Conservation (phyloP, 257 asterid genomes). For the Solanum chaucha region DNA sequence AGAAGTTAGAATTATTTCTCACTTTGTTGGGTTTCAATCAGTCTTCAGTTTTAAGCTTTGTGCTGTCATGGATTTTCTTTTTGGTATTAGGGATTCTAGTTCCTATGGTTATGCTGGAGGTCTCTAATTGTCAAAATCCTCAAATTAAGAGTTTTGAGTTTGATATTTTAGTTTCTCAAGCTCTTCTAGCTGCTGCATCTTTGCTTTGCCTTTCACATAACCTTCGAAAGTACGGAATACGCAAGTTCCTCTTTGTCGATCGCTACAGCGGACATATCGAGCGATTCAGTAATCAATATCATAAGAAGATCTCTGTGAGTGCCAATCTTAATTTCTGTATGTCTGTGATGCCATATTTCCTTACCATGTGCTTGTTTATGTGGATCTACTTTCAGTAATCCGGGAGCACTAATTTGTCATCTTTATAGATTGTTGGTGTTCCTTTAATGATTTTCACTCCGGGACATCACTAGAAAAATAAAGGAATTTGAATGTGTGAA, state of each 20-base stretch:
- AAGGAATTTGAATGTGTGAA: too few species aligned
- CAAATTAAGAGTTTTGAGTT: slow-evolving; percentile 65
- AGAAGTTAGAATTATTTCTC: slow-evolving; percentile 33
- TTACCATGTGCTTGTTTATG: background rate
- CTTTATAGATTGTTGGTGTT: background rate
- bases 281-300: slow-evolving; percentile 48
- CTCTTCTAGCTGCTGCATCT: slow-evolving; percentile 59
- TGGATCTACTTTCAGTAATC: background rate
- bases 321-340: background rate
- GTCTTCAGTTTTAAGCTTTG: slow-evolving; percentile 25
- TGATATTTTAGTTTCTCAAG: slow-evolving; percentile 63
- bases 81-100: slow-evolving; percentile 40
- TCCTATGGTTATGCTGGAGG: slow-evolving; percentile 50
- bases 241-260: slow-evolving; percentile 82
- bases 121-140: slow-evolving; percentile 56
- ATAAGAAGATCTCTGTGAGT: slow-evolving; percentile 62
- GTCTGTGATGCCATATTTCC: background rate
- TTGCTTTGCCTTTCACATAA: slow-evolving; percentile 66
- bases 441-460: background rate
- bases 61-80: slow-evolving; percentile 46
- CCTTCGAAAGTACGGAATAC: slow-evolving; percentile 61
- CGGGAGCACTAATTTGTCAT: too few species aligned
- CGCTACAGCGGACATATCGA: slow-evolving; percentile 63
- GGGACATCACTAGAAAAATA: too few species aligned
- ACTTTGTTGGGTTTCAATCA: slow-evolving; percentile 54